Evolutionary conservation across 228 moss, liverwort and hornwort species (phyloP), one percentile per base, ranked within the genome.

Genomic region (Sphagnum fallax): DNA sequence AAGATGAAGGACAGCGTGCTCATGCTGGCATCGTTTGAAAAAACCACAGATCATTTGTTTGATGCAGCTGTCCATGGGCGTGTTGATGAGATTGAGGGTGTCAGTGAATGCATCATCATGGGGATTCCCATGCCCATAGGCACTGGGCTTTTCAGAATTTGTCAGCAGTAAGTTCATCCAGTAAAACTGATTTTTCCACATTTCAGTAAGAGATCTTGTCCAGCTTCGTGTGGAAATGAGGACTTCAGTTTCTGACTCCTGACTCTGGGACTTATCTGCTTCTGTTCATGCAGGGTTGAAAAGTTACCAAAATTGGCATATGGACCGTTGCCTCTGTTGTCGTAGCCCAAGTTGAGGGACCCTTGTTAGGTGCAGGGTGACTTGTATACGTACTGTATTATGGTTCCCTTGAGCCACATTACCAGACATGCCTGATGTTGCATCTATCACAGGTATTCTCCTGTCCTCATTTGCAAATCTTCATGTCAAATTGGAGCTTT

Each of bases 1-100:
- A 98, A 98, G 74, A 98, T 98, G 98, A 90, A 93, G 73, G 98
- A 98, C 57, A 98, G 98, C 75, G 98, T 98, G 10, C 97, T 98
- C 48, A 93, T 93, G 97, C 77, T 98, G 72, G 97, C 93, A 50
- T 92, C 93, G 4, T 98, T 93, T 74, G 93, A 98, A 78, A 98
- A 92, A 69, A 98, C 98, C 52, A 91, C 98, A 60, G 93, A 98
- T 73, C 98, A 98, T 78, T 78, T 98, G 59, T 98, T 98, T 65
- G 91, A 98, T 64, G 98, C 93, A 69, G 93, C 93, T 49, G 93
- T 98, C 65, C 98, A 93, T 68, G 98, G 98, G 66, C 87, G 98
- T 71, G 80, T 82, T 51, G 93, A 98, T 83, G 84, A 93, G 75
- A 98, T 98, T 73, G 97, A 98, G 79, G 97, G 97, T 64, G 97